Base-by-base conservation (phyloP, 1,284 basidiomycete genomes). In the Tilletia setariae region DNA sequence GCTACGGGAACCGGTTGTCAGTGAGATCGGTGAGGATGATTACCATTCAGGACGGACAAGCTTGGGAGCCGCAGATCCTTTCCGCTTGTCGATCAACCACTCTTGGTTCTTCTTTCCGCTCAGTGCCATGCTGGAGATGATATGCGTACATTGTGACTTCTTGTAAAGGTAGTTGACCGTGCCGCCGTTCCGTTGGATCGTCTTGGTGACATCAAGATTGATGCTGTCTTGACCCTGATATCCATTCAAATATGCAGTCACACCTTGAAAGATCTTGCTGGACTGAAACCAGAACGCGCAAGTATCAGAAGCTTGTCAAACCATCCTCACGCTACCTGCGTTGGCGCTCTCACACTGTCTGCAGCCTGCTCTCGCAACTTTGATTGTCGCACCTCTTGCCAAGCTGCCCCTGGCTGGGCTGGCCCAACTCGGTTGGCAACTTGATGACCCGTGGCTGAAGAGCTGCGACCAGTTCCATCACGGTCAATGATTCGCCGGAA, bases 101-200 rank as follows among this genome's bases (percentile, higher is more conserved):
- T 61, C 56, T 21, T 61, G 56, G 21, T 61, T 61, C 56, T 61
- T 61, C 56, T 61, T 61, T 16, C 30, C 56, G 28, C 56, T 61
- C 30, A 61, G 30, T 16, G 56, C 30, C 16, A 25, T 25, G 28
- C 56, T 61, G 8, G 56, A 61, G 56, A 61, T 61, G 32, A 61
- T 61, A 7, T 61, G 56, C 8, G 56, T 61, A n/a, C 56, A 61
- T 35, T 61, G 56, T 13, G 56, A 30, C 56, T 61, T 61, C 30
- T 28, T 32, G 28, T 61, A 61, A 2, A 61, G 28, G 32, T 61
- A 61, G 30, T 61, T 61, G 30, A 61, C 56, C 16, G 32, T 61
- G 56, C 56, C 56, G 28, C 56, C 56, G 28, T 61, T 61, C 56
- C 13, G 30, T n/a, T 61, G 56, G 56, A 61, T 61, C 56, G 28